phyloP scores from a whole-genome alignment of 2,329 filamentous ascomycete genomes.

The Colletotrichum lupini region DNA sequence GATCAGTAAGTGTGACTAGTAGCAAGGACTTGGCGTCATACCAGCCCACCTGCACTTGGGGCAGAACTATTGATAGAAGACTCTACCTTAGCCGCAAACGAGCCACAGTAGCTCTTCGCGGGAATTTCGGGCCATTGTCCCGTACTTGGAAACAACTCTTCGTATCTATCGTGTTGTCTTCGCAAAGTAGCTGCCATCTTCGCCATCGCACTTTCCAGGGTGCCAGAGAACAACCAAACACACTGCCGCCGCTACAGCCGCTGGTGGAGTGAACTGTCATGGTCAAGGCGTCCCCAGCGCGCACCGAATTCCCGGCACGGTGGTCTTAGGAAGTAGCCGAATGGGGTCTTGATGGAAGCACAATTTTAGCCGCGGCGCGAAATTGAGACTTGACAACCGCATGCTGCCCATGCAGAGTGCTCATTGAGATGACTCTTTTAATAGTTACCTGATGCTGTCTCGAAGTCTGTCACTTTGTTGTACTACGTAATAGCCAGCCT shows the following conservation, averaged over 20 bases:
- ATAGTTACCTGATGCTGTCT: too few species aligned
- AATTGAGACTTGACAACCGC: too few species aligned
- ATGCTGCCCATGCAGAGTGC: too few species aligned
- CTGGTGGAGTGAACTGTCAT: neutral
- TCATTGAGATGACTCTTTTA: too few species aligned
- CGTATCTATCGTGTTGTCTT: neutral
- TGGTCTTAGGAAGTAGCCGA: conserved; percentile 9
- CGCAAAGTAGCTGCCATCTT: neutral
- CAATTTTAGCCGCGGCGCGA: too few species aligned
- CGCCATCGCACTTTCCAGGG: neutral
- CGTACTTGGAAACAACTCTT: neutral
- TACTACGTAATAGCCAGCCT: too few species aligned
- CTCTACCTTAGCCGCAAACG: neutral
- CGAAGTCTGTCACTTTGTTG: too few species aligned
- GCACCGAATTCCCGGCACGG: neutral
- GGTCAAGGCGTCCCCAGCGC: neutral
- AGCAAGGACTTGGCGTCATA: conserved; percentile 9
- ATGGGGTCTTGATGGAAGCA: neutral
- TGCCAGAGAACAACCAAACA: neutral
- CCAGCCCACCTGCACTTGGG: neutral
- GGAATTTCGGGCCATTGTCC: neutral
- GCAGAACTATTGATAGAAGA: neutral
- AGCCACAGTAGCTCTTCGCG: neutral
- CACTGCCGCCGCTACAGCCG: neutral
- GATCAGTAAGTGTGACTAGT: neutral